Evolutionary conservation across 1,284 basidiomycete species (phyloP).

Genomic region (Athelia sp.): DNA sequence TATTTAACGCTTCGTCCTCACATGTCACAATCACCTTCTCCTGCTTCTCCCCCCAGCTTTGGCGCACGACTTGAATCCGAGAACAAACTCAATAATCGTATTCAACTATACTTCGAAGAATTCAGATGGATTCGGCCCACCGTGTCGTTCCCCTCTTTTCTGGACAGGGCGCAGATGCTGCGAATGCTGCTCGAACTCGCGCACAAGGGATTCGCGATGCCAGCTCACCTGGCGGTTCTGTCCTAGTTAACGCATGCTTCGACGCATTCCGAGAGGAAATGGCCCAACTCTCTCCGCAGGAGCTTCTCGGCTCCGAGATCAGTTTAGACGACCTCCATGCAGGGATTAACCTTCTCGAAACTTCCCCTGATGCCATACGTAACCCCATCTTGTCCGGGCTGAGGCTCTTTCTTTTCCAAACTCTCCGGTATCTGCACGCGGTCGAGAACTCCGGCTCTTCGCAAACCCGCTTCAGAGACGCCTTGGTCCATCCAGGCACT

Average conservation of each 20-base stretch:
- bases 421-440: constrained; percentile 46
- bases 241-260: constrained; percentile 45
- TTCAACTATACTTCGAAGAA: no score
- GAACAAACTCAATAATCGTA: no score
- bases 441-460: constrained; percentile 22
- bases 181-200: constrained; percentile 27
- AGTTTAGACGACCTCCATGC: constrained; percentile 31
- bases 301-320: constrained; percentile 32
- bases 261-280: constrained; percentile 47
- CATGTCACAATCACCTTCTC: no score
- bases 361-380: constrained; percentile 25
- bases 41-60: no score
- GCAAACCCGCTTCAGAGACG: constrained; percentile 21
- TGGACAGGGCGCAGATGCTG: constrained; percentile 46
- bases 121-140: no score
- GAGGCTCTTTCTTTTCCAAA: constrained; percentile 47
- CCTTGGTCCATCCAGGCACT: constrained; percentile 27
- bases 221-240: constrained; percentile 27
- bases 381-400: constrained; percentile 50
- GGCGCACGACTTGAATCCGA: no score
- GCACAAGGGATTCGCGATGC: constrained; percentile 37
- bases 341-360: constrained; percentile 32
- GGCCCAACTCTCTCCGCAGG: constrained; percentile 31
- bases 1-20: no score
- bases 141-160: constrained; percentile 44